Evolutionary conservation across 768 basidiomycete genomes (phyloP), one percentile per base, ranked within the genome.

Genomic region (Floccularia luteovirens): DNA sequence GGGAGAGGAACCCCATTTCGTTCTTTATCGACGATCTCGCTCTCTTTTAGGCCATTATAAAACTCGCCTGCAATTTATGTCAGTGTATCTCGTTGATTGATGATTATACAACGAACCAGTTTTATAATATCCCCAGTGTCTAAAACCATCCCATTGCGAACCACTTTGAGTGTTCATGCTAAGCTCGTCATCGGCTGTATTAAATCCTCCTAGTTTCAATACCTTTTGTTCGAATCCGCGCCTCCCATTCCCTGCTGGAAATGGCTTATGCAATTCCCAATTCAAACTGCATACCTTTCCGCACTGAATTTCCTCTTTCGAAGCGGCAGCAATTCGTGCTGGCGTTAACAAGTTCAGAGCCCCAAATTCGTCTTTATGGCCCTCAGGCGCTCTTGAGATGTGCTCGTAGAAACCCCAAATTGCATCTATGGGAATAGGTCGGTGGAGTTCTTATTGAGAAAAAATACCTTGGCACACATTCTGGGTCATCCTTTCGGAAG

Each of bases 401-500:
- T 50, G 47, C 17, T 55, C 53, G 43, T 55, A 55, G 38, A 55
- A 55, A 21, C 53, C 53, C 53, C 53, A 55, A 19, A 55, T 49
- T 17, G 53, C 53, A 6, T 48, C 53, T 55, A 24, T 17, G 6
- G 10, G 12, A 22, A 41, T 43, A 20, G 34, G 31, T 32, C 24
- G 8, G 17, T 34, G 13, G 21, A 34, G 21, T 10, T 20, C 10
- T n/a, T n/a, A n/a, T n/a, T 30, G 27, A 30, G 14, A 10, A 38
- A 17, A 10, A n/a, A 36, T 17, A 8, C 21, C 17, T 25, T n/a
- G 28, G 31, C 33, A 31, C 35, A 43, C 54, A 48, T 42, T 44
- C 14, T 12, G 54, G 54, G 28, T 52, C 51, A 5, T 49, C 51
- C 23, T 43, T 32, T 6, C 42, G 44, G 43, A 52, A 55, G n/a